Conservation (phyloP, 208 protist species). For the Trypanosoma brucei region DNA sequence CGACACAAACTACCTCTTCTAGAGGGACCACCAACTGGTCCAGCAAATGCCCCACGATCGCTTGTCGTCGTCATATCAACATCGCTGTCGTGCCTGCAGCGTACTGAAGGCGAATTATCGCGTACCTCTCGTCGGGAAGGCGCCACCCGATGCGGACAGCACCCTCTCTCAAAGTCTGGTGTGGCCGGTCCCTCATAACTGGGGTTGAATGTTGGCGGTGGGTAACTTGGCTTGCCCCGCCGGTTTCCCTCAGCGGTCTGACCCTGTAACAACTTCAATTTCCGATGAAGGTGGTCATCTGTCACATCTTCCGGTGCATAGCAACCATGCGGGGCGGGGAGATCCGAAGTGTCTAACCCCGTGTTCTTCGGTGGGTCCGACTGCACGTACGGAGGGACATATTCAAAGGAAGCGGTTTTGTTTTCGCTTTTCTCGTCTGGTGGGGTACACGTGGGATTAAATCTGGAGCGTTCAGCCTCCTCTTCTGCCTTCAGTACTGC, state of each 20-base stretch:
- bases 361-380: background rate
- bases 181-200: background rate
- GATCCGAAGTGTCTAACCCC: background rate
- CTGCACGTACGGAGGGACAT: slow-evolving; percentile 31
- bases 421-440: background rate
- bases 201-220: background rate
- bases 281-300: background rate
- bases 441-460: no score
- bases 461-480: background rate
- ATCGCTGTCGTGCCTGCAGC: slow-evolving; percentile 12
- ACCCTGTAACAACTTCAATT: slow-evolving; percentile 3
- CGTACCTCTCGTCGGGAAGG: background rate
- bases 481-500: slow-evolving; percentile 15
- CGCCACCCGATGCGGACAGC: no score
- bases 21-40: background rate
- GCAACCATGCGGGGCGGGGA: background rate
- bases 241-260: background rate
- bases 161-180: background rate
- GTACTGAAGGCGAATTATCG: slow-evolving; percentile 6
- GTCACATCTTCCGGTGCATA: slow-evolving; percentile 2
- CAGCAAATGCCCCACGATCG: background rate
- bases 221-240: background rate
- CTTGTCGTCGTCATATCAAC: background rate
- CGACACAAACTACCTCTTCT: background rate
- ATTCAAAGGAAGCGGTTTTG: slow-evolving; percentile 1